phyloP scores from a whole-genome alignment of 176 grass and related monocot species.

The Elaeis guineensis region DNA sequence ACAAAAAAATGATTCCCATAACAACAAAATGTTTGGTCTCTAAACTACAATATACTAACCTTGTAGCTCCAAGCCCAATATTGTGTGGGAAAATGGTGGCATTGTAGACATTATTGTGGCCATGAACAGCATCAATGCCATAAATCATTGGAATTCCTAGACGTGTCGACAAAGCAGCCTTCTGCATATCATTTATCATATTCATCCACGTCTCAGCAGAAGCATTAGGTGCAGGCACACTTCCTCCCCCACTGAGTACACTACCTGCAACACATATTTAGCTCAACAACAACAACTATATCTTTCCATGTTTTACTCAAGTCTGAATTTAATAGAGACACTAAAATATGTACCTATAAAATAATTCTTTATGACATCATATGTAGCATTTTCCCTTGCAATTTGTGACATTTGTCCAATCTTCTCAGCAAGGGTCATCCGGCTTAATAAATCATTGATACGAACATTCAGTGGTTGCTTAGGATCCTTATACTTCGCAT shows the following conservation, averaged over 20 bases:
- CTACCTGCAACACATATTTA: neutral
- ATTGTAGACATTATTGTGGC: slow-evolving; percentile 9
- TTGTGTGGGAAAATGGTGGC: slow-evolving; percentile 8
- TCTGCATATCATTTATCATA: neutral
- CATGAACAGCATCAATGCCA: slow-evolving; percentile 13
- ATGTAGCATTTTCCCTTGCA: neutral
- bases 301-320: too few relatives aligned
- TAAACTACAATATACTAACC: neutral
- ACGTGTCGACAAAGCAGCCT: slow-evolving; percentile 1
- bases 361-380: neutral
- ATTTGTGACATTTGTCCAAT: slow-evolving; percentile 12
- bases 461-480: slow-evolving; percentile 7
- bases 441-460: neutral
- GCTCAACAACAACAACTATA: too few relatives aligned
- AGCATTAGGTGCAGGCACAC: slow-evolving; percentile 5
- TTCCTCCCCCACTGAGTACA: slow-evolving; percentile 2
- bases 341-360: neutral
- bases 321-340: too few relatives aligned
- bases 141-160: slow-evolving; percentile 2
- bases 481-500: slow-evolving; percentile 4
- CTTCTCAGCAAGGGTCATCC: slow-evolving; percentile 11
- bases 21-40: too few relatives aligned
- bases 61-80: slow-evolving; percentile 6
- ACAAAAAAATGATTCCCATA: too few relatives aligned
- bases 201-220: neutral